Evolutionary conservation across 2,329 filamentous ascomycete genomes (phyloP).

Genomic region (Cadophora luteo-olivacea): DNA sequence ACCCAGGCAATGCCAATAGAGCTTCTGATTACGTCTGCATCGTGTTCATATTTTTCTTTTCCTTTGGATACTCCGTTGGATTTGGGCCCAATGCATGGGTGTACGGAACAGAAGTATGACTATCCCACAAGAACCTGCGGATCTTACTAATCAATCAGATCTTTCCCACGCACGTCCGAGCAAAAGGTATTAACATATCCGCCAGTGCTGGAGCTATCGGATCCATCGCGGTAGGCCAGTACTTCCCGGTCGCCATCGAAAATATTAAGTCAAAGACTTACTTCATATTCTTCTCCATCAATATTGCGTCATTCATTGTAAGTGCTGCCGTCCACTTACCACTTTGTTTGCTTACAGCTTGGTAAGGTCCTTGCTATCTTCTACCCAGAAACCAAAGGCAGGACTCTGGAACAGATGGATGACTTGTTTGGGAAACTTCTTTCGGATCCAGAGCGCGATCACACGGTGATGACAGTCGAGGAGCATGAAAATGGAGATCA

Average conservation of each 20-base stretch:
- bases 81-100: slow-evolving; percentile 65
- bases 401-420: slow-evolving; percentile 54
- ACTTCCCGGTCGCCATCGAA: slow-evolving; percentile 61
- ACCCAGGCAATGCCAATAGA: slow-evolving; percentile 56
- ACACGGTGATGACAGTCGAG: not conserved
- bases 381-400: slow-evolving; percentile 56
- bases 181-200: slow-evolving; percentile 61
- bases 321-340: slow-evolving; percentile 15
- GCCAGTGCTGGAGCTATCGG: slow-evolving; percentile 62
- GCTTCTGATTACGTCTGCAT: slow-evolving; percentile 58
- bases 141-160: slow-evolving; percentile 48
- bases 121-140: not conserved
- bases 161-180: slow-evolving; percentile 63
- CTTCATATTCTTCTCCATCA: slow-evolving; percentile 63
- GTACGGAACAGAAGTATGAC: slow-evolving; percentile 60
- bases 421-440: slow-evolving; percentile 45
- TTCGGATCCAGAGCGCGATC: slow-evolving; percentile 15
- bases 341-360: slow-evolving; percentile 12
- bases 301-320: slow-evolving; percentile 55
- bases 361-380: slow-evolving; percentile 49
- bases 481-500: not conserved
- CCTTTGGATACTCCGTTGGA: slow-evolving; percentile 62
- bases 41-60: slow-evolving; percentile 63
- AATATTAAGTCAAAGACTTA: slow-evolving; percentile 59
- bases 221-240: slow-evolving; percentile 59